Base-by-base conservation (phyloP, 306 rosid genomes). In the Sicyos baderoa region DNA sequence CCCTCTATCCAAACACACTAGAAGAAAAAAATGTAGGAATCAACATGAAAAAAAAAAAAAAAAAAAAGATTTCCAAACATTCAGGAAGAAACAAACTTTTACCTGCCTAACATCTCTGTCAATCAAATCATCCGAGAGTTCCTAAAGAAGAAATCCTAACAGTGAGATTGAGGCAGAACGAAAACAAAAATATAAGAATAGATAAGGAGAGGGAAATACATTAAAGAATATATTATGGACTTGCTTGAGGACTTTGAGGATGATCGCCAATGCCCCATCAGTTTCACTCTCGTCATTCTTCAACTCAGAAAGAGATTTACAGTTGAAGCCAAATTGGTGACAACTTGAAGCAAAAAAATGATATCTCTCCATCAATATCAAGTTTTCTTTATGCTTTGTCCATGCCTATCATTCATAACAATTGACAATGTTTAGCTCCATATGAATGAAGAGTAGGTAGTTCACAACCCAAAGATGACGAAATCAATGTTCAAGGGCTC, bases 321-420 rank as follows among this genome's bases (percentile, higher is more conserved):
- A 94, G 57, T 70, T 66, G 75, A 83, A 86, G 40, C 92, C 92
- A 76, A 84, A 94, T 68, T 90, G 97, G 18, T 71, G 83, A 69
- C 90, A 84, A 76, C 99, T 94, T n/a, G 99, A 90, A 52, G 85
- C 77, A 48, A 94, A 94, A 75, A 85, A 94, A 82, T 90, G 97
- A 70, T 90, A 94, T 82, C 96, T 88, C 72, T 94, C 97, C 91
- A 94, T 90, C 78, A 90, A 54, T 68, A 90, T 82, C 47, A 94
- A 76, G 74, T 94, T 94, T 7, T 86, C 84, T 68, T 79, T 88
- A 77, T 93, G 96, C 85, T 84, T 86, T 70, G 79, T 71, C 97
- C 99, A 94, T 19, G 96, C 96, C 96, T 93, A 75, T 77, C 83
- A 74, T 66, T 66, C 80, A 68, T 22, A 82, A 68, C 22, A 62